Conservation (phyloP, 1,284 basidiomycete species). For the Trichosporon asahii region DNA sequence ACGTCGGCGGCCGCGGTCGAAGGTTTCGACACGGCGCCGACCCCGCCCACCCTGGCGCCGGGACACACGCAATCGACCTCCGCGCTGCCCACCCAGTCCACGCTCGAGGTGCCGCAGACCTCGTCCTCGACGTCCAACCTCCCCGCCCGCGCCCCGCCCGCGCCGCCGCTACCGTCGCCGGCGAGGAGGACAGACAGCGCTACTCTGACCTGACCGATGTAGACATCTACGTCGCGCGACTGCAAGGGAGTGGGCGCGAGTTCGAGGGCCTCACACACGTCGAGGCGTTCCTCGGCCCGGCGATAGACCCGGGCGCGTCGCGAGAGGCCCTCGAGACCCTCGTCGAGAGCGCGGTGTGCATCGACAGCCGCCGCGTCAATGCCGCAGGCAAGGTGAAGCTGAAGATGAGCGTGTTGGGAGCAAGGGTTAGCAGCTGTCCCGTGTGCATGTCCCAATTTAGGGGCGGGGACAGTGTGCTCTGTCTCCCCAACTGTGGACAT, state of each 20-base stretch:
- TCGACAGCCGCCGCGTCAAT: constrained; percentile 64
- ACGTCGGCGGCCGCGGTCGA: not conserved
- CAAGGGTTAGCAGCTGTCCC: constrained; percentile 70
- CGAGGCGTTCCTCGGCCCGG: constrained; percentile 63
- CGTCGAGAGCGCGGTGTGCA: constrained; percentile 62
- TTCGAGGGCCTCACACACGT: constrained; percentile 64
- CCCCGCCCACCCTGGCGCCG: not conserved
- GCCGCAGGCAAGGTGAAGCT: constrained; percentile 71
- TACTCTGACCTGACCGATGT: constrained; percentile 55
- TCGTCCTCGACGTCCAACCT: not conserved
- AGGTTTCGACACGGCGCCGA: not conserved
- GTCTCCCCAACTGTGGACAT: constrained; percentile 68
- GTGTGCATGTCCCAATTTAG: constrained; percentile 76
- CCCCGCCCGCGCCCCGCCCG: not conserved
- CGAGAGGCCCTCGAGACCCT: constrained; percentile 50
- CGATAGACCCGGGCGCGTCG: constrained; percentile 41
- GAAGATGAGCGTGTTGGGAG: constrained; percentile 69
- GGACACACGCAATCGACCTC: not conserved
- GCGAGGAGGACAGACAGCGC: constrained; percentile 6
- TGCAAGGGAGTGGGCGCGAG: constrained; percentile 57
- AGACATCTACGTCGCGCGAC: constrained; percentile 59
- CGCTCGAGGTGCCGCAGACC: not conserved
- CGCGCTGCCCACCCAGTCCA: not conserved
- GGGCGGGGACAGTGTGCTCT: constrained; percentile 58
- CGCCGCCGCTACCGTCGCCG: not conserved